These are phyloP conservation scores for Sugiyamaella japonica DNA, from an alignment of 1,139 yeast genomes.

Conservation along the genomic window DNA sequence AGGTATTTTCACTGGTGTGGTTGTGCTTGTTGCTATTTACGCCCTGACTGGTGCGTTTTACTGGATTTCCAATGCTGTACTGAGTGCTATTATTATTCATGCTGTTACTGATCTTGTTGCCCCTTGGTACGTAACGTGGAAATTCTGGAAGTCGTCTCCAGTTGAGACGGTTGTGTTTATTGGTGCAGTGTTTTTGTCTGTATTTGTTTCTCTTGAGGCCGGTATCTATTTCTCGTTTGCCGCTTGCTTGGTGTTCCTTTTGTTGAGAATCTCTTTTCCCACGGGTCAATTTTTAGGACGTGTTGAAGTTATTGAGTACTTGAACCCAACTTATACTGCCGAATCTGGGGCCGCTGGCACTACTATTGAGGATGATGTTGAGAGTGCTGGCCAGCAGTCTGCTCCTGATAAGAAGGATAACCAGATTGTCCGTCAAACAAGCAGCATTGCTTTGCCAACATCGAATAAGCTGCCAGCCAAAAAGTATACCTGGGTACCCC, in stretches of 20 bases:
- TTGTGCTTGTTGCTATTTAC: conserved; percentile 83
- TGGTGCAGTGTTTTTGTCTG: conserved; percentile 73
- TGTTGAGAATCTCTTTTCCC: conserved; percentile 78
- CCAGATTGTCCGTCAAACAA: conserved; percentile 4
- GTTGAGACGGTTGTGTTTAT: conserved; percentile 74
- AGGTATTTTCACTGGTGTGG: conserved; percentile 86
- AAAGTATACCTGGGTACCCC: conserved; percentile 66
- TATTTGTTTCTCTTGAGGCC: conserved; percentile 78
- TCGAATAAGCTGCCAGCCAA: conserved; percentile 14
- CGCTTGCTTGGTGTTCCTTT: conserved; percentile 73
- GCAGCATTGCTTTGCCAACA: background rate
- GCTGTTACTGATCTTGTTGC: conserved; percentile 92
- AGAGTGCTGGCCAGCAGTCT: background rate
- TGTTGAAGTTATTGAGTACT: conserved; percentile 45
- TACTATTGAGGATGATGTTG: background rate
- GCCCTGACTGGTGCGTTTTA: conserved; percentile 79
- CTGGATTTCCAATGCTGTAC: conserved; percentile 87
- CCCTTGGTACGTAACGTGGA: conserved; percentile 66
- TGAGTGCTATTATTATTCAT: conserved; percentile 86
- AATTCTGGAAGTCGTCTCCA: conserved; percentile 75
- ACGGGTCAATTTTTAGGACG: conserved; percentile 81
- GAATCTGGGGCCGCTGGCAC: conserved; percentile 34
- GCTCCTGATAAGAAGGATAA: conserved; percentile 5
- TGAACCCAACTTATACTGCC: conserved; percentile 49
- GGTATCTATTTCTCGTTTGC: conserved; percentile 91